These are phyloP conservation scores for Tolypocladium ovalisporum DNA, from an alignment of 2,329 filamentous ascomycete genomes.

Conservation along the genomic window DNA sequence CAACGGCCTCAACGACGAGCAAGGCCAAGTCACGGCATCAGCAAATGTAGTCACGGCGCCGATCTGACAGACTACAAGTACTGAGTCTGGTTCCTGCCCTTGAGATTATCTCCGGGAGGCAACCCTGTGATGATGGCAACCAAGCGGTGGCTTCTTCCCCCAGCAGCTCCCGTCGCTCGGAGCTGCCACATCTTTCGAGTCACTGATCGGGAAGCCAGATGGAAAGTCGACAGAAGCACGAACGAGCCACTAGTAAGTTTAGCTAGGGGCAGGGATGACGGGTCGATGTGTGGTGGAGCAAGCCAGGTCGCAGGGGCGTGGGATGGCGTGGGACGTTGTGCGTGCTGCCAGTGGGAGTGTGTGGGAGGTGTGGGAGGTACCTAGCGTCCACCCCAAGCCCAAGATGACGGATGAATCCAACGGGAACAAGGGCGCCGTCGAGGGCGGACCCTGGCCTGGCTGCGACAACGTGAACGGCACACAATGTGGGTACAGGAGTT, in stretches of 20 bases:
- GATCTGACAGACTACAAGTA: conserved; percentile 7
- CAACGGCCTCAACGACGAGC: background rate
- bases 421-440: background rate
- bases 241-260: conserved; percentile 7
- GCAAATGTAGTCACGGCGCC: conserved; percentile 5
- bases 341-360: background rate
- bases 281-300: background rate
- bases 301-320: background rate
- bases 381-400: conserved; percentile 2
- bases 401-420: conserved; percentile 3
- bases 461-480: background rate
- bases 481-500: background rate
- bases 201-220: conserved; percentile 13
- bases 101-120: background rate
- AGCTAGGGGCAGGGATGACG: background rate
- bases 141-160: background rate
- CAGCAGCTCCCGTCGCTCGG: conserved; percentile 3
- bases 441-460: background rate
- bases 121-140: background rate
- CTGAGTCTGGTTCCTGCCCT: background rate
- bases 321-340: background rate
- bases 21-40: background rate
- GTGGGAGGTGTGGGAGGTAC: background rate
- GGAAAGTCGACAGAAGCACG: conserved; percentile 19
- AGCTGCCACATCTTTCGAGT: conserved; percentile 8